phyloP scores from a whole-genome alignment of 352 stramenopile genomes.

The Pythium diclinum region DNA sequence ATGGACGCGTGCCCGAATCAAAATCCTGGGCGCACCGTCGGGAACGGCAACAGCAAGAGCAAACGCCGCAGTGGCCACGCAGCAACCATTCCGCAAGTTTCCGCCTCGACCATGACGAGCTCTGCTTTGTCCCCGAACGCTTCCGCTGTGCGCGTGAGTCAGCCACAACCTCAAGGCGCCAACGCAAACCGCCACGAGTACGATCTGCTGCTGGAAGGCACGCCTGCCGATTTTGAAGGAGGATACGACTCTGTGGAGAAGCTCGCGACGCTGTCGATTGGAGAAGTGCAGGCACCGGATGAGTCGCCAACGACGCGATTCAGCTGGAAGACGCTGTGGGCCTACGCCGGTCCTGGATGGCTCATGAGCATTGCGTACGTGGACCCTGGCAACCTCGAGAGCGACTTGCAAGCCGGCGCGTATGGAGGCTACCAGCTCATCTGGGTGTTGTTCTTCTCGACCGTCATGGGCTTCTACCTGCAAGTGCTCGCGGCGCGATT shows the following conservation, averaged over 20 bases:
- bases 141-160: background rate
- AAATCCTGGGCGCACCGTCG: background rate
- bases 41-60: background rate
- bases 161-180: background rate
- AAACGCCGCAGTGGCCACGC: background rate
- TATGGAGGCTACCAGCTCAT: slow-evolving; percentile 90
- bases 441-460: slow-evolving; percentile 90
- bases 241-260: slow-evolving; percentile 56
- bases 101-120: slow-evolving; percentile 18
- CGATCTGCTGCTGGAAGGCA: slow-evolving; percentile 20
- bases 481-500: slow-evolving; percentile 92
- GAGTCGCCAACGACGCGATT: slow-evolving; percentile 35
- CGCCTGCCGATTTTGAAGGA: background rate
- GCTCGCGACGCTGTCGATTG: slow-evolving; percentile 41
- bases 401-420: slow-evolving; percentile 91
- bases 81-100: slow-evolving; percentile 5
- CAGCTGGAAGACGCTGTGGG: slow-evolving; percentile 78
- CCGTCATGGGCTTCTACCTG: slow-evolving; percentile 91
- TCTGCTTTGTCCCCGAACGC: slow-evolving; percentile 10
- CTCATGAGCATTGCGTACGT: slow-evolving; percentile 96
- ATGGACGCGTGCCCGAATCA: slow-evolving; percentile 10
- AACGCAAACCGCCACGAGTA: slow-evolving; percentile 13
- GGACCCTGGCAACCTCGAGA: slow-evolving; percentile 95
- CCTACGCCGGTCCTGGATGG: slow-evolving; percentile 79
- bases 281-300: slow-evolving; percentile 51